Evolutionary conservation across 2,329 filamentous ascomycete species (phyloP).

Genomic region (Neofusicoccum sp.): DNA sequence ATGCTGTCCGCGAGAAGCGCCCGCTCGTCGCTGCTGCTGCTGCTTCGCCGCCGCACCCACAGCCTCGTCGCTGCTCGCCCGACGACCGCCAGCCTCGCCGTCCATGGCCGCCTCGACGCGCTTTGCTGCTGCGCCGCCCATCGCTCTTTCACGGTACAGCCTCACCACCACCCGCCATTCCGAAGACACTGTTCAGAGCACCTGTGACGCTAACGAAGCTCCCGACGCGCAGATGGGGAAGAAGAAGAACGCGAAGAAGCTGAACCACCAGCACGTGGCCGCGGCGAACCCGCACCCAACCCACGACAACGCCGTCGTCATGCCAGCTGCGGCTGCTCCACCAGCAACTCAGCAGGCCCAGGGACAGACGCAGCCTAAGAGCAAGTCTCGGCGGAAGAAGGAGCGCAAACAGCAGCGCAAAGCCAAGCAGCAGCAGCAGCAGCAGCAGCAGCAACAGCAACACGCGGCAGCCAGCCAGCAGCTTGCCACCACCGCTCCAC

Average conservation of each 20-base stretch:
- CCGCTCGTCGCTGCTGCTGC: not conserved
- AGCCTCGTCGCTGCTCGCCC: not conserved
- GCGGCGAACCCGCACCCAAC: not conserved
- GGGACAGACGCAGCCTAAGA: not conserved
- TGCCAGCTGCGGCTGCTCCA: not conserved
- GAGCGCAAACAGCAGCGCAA: not conserved
- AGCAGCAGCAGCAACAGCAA: not conserved
- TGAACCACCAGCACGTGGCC: not conserved
- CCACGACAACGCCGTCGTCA: not conserved
- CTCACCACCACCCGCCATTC: not conserved
- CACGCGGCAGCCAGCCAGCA: not conserved
- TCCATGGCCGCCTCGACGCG: constrained; percentile 10
- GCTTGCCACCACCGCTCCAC: not conserved
- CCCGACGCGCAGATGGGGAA: constrained; percentile 8
- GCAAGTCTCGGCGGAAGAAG: not conserved
- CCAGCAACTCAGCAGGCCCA: not conserved
- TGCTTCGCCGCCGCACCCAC: not conserved
- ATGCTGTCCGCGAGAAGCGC: not conserved
- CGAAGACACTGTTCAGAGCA: not conserved
- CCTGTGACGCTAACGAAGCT: not conserved
- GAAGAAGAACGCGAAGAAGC: constrained; percentile 16
- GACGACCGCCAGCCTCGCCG: no score
- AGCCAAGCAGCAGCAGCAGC: not conserved
- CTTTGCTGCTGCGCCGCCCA: no score
- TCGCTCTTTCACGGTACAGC: constrained; percentile 5